These are phyloP conservation scores for Fermentozyma sake DNA, from an alignment of 1,139 yeast species.

Conservation along the genomic window DNA sequence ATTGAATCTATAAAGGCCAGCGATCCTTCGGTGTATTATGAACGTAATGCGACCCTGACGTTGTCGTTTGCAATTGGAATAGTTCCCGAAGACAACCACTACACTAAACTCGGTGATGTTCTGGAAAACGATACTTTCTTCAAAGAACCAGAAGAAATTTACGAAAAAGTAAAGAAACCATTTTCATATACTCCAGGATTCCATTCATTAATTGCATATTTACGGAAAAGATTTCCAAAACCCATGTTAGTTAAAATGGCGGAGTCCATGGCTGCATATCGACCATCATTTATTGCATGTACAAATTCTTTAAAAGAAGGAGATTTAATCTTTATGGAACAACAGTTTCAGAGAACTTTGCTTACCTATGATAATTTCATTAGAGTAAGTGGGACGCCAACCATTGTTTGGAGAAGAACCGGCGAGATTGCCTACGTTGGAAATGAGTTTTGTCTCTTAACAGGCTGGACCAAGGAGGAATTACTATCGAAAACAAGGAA, in stretches of 20 bases:
- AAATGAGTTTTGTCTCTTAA: slow-evolving; percentile 80
- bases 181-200: slow-evolving; percentile 89
- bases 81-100: slow-evolving; percentile 34
- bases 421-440: slow-evolving; percentile 95
- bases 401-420: slow-evolving; percentile 91
- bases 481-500: slow-evolving; percentile 56
- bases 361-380: slow-evolving; percentile 86
- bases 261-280: slow-evolving; percentile 79
- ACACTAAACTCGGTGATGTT: slow-evolving; percentile 18
- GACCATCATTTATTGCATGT: slow-evolving; percentile 92
- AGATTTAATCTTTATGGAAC: slow-evolving; percentile 92
- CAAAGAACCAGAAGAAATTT: slow-evolving; percentile 75
- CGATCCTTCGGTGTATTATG: slow-evolving; percentile 40
- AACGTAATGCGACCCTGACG: slow-evolving; percentile 38
- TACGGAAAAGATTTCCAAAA: slow-evolving; percentile 66
- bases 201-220: slow-evolving; percentile 72
- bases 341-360: slow-evolving; percentile 88
- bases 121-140: slow-evolving; percentile 23
- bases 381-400: slow-evolving; percentile 84
- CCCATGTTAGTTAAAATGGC: slow-evolving; percentile 78
- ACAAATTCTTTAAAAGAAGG: slow-evolving; percentile 84
- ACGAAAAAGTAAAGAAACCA: slow-evolving; percentile 68
- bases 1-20: slow-evolving; percentile 38
- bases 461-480: slow-evolving; percentile 82
- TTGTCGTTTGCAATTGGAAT: slow-evolving; percentile 55